Percentiles rank a stretch among this genome's conserved stretches.
phyloP scores from a whole-genome alignment of 192 early-diverging fungal genomes.

The Linnemannia hyalina region DNA sequence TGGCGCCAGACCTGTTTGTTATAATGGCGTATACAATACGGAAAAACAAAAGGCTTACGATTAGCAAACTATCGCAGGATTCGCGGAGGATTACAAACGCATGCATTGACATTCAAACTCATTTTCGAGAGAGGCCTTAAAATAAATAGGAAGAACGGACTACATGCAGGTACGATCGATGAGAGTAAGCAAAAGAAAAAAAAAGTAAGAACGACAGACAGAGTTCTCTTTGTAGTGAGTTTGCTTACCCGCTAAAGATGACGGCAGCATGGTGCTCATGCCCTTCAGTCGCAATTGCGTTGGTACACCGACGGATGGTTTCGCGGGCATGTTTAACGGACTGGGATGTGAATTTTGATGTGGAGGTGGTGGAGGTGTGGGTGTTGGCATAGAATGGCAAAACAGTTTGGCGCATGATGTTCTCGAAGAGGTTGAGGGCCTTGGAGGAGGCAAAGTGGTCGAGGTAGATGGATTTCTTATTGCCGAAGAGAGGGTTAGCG shows the following conservation, averaged over 20 bases:
- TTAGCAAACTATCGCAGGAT: background rate
- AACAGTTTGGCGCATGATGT: slow-evolving; percentile 28
- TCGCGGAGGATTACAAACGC: background rate
- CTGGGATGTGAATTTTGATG: slow-evolving; percentile 25
- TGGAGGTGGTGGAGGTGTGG: slow-evolving; percentile 41
- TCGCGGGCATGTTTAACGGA: slow-evolving; percentile 29
- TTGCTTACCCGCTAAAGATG: slow-evolving; percentile 40
- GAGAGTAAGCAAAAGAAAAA: background rate
- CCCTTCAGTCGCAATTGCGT: slow-evolving; percentile 18
- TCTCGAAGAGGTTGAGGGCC: slow-evolving; percentile 24
- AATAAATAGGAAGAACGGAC: background rate
- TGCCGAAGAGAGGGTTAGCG: slow-evolving; percentile 28
- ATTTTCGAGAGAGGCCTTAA: background rate
- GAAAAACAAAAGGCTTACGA: background rate
- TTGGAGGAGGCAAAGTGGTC: slow-evolving; percentile 50
- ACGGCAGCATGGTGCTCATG: slow-evolving; percentile 37
- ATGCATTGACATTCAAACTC: background rate
- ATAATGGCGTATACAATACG: background rate
- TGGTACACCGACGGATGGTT: slow-evolving; percentile 31
- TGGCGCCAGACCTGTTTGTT: slow-evolving; percentile 33
- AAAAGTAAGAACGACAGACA: background rate
- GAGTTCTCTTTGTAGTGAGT: background rate
- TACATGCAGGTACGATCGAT: background rate
- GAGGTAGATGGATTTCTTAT: slow-evolving; percentile 44
- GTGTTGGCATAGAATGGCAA: slow-evolving; percentile 46